Evolutionary conservation across 495 filamentous ascomycete species (phyloP), one percentile per base, ranked within the genome.

Genomic region (Xylaria intraflava): DNA sequence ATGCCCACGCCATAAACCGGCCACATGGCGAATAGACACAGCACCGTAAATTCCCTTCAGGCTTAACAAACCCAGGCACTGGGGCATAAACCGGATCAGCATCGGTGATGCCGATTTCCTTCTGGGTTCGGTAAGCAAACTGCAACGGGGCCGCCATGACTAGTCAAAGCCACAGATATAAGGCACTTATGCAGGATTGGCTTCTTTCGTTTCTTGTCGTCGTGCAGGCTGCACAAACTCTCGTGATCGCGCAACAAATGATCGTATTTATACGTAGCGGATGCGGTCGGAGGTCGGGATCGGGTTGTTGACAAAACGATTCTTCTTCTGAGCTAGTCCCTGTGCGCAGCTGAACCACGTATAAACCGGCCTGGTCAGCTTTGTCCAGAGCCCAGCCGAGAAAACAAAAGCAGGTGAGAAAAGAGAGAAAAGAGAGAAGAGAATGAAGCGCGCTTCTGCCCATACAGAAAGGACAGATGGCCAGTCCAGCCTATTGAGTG

Each of bases 51-150:
- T 90, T 96, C 67, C 90, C 92, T 77, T 95, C 87, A 52, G 94
- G 91, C 71, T 86, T 88, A 63, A 75, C 74, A 75, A 97, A 96
- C 56, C 86, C 92, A 67, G 88, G 77, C 61, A 96, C 78, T 66
- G 83, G 74, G 70, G 86, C 83, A 72, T 98, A 98, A 61, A 88
- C 79, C 51, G 93, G 93, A 51, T 82, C 84, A 49, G 89, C 90
- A 75, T 97, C 85, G 70, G 94, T 80, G 71, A 96, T 80, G 62
- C 91, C 90, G 76, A 98, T 89, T 60, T 83, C 86, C 82, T 96
- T 96, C 72, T 92, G 84, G 69, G 93, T 96, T 67, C 93, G 89
- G 80, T 86, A 95, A 65, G 88, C 88, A 81, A 95, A 84, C 83
- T 96, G 90, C 70, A 89, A 86, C 58, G 86, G 84, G 76, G 70